These are phyloP conservation scores for Salix suchowensis DNA, from an alignment of 345 rosid genomes.

Conservation along the genomic window DNA sequence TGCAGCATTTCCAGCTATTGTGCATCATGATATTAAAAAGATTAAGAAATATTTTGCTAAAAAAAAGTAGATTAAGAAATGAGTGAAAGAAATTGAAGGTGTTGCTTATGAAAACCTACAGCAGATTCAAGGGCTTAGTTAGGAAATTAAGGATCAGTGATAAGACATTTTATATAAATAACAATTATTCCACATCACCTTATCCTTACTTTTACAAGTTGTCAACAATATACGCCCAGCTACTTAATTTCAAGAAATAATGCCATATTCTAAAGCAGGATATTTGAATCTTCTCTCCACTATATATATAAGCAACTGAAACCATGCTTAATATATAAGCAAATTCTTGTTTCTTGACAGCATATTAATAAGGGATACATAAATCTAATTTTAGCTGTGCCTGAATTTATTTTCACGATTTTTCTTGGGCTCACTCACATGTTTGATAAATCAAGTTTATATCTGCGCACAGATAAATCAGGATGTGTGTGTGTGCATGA, in stretches of 20 bases:
- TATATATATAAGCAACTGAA: background rate
- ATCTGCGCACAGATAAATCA: no score
- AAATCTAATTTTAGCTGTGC: background rate
- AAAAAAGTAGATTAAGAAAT: background rate
- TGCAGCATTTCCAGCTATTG: background rate
- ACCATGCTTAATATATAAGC: background rate
- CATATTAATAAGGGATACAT: background rate
- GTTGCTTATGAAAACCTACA: background rate
- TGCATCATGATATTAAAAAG: background rate
- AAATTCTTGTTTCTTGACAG: background rate
- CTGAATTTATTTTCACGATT: background rate
- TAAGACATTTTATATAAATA: constrained; percentile 15
- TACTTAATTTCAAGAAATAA: constrained; percentile 12
- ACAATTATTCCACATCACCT: constrained; percentile 10
- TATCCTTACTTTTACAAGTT: constrained; percentile 22
- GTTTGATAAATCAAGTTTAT: no score
- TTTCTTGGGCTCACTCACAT: no score
- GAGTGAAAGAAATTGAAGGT: background rate
- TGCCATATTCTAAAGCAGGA: background rate
- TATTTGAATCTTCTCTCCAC: constrained; percentile 11
- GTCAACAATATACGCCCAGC: constrained; percentile 17
- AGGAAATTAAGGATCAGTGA: background rate
- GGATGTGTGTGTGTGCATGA: no score
- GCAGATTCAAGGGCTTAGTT: background rate
- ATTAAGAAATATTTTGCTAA: background rate